Conservation (phyloP, 805 yeast species). For the Candida xyloterini region DNA sequence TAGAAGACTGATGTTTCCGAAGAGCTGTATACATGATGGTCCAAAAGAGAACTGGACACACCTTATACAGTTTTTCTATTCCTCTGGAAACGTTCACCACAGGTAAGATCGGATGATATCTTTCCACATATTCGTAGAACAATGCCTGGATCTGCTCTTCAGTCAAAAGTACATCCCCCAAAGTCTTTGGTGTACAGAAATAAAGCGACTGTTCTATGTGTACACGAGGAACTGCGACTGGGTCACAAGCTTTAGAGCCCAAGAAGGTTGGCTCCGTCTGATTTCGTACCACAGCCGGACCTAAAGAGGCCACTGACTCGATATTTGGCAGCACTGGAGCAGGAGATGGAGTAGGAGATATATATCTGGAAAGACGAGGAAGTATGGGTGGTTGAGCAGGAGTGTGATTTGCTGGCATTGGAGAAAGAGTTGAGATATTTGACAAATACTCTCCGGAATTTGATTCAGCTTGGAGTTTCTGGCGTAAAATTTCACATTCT, state of each 20-base stretch:
- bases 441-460: constrained; percentile 15
- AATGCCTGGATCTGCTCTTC: constrained; percentile 60
- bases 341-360: constrained; percentile 15
- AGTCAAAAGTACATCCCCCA: constrained; percentile 65
- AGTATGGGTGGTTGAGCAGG: constrained; percentile 5
- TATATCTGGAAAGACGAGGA: constrained; percentile 5
- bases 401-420: neutral
- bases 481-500: constrained; percentile 66
- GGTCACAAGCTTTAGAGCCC: constrained; percentile 14
- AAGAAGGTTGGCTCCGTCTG: constrained; percentile 16
- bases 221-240: constrained; percentile 21
- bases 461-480: constrained; percentile 16
- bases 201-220: constrained; percentile 32
- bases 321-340: constrained; percentile 5
- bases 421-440: constrained; percentile 14
- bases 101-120: constrained; percentile 84
- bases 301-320: constrained; percentile 4
- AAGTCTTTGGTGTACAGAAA: constrained; percentile 60
- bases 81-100: constrained; percentile 80
- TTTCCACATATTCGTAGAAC: constrained; percentile 65
- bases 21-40: constrained; percentile 83
- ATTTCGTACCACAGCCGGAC: constrained; percentile 23
- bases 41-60: constrained; percentile 93
- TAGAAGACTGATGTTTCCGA: constrained; percentile 50
- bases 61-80: constrained; percentile 72